A percentile compares a stretch with the other conserved stretches of the same genome.
These are phyloP conservation scores for Leccinum fallax DNA, from an alignment of 1,284 basidiomycete species.

Conservation along the genomic window DNA sequence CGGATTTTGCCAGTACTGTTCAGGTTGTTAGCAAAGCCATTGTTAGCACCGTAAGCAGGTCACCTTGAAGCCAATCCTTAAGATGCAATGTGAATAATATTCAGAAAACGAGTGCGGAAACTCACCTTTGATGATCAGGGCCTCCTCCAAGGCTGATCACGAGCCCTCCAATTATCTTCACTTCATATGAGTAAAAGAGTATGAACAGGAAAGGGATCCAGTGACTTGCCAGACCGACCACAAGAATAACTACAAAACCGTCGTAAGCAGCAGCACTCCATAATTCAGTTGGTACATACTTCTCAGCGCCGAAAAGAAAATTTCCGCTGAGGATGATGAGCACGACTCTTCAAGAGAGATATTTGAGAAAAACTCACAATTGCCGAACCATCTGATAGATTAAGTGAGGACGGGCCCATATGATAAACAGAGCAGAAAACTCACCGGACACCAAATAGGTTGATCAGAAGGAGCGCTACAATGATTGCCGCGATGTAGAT, in stretches of 20 bases:
- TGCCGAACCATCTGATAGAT: conserved; percentile 57
- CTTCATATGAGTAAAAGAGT: conserved; percentile 60
- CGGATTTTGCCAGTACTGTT: conserved; percentile 26
- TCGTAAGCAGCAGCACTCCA: background rate
- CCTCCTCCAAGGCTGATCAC: conserved; percentile 59
- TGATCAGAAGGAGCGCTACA: conserved; percentile 64
- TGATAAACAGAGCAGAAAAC: background rate
- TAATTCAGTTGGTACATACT: conserved; percentile 15
- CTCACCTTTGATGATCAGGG: conserved; percentile 46
- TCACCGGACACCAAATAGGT: conserved; percentile 73
- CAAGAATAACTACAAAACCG: conserved; percentile 15
- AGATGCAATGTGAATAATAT: conserved; percentile 53
- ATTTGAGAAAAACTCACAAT: conserved; percentile 46
- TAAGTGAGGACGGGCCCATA: background rate
- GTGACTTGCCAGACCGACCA: conserved; percentile 36
- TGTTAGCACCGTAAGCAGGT: background rate
- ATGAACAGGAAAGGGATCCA: conserved; percentile 47
- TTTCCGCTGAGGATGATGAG: conserved; percentile 31
- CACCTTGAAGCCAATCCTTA: conserved; percentile 39
- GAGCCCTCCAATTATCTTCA: conserved; percentile 57
- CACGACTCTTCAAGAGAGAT: background rate
- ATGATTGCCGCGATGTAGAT: conserved; percentile 69
- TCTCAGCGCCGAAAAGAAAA: conserved; percentile 26
- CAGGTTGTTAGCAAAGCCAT: background rate
- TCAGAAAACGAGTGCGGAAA: conserved; percentile 43